A percentile compares a stretch with the other conserved stretches of the same genome.
These are phyloP conservation scores for Meyerozyma elateridarum DNA, from an alignment of 1,139 yeast species.

Conservation along the genomic window DNA sequence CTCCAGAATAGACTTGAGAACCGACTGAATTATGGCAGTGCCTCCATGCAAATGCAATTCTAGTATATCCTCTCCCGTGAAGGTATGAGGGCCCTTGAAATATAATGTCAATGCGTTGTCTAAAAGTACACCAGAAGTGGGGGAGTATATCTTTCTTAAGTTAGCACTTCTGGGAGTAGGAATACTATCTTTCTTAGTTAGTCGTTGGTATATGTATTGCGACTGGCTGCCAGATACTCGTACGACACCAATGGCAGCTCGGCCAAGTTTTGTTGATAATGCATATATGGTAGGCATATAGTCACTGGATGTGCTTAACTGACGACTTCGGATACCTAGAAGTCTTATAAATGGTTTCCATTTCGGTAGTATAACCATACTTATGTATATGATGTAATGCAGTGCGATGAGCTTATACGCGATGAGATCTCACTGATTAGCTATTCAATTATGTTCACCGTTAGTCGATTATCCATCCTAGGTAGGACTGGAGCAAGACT, in stretches of 20 bases:
- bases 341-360: neutral
- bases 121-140: conserved; percentile 37
- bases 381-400: too few relatives aligned
- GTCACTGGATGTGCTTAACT: neutral
- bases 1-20: conserved; percentile 55
- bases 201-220: conserved; percentile 31
- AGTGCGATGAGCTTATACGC: conserved; percentile 8
- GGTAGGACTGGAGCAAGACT: too few relatives aligned
- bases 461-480: conserved; percentile 9
- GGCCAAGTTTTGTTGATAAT: conserved; percentile 73
- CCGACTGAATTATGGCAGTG: conserved; percentile 70
- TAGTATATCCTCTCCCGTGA: conserved; percentile 86
- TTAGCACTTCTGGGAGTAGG: conserved; percentile 55
- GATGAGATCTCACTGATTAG: conserved; percentile 51
- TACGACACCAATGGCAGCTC: conserved; percentile 84
- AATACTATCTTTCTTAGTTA: conserved; percentile 36
- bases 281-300: conserved; percentile 75
- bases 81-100: conserved; percentile 74
- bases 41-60: conserved; percentile 96
- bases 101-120: conserved; percentile 75
- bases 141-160: conserved; percentile 49
- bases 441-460: conserved; percentile 5
- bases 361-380: too few relatives aligned
- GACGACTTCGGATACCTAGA: neutral
- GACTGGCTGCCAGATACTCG: conserved; percentile 76